Conservation (phyloP, 2,329 filamentous ascomycete genomes). For the Alternaria hordeiaustralica region DNA sequence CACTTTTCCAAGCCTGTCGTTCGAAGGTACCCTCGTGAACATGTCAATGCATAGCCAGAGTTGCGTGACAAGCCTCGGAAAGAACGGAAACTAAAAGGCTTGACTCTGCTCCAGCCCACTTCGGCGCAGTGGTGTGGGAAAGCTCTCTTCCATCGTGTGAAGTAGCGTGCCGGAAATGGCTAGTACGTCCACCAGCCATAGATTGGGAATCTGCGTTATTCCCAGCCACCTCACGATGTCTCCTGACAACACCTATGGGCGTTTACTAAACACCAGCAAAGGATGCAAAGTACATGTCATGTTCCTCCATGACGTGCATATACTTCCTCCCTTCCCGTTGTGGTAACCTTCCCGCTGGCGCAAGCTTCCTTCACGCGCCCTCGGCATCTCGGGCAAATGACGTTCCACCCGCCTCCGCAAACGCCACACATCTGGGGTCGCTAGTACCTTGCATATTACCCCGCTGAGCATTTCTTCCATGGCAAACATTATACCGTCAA, state of each 20-base stretch:
- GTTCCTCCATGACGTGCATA: neutral
- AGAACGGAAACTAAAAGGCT: slow-evolving; percentile 1
- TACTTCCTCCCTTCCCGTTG: neutral
- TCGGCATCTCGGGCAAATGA: slow-evolving; percentile 9
- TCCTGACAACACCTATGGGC: neutral
- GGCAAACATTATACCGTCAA: slow-evolving; percentile 16
- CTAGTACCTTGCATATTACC: slow-evolving; percentile 16
- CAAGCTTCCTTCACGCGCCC: neutral
- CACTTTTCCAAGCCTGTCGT: neutral
- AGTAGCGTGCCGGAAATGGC: neutral
- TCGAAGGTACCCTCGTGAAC: neutral
- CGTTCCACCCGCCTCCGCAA: slow-evolving; percentile 2
- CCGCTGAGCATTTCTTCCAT: slow-evolving; percentile 3
- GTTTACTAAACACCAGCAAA: neutral
- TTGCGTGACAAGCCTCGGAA: neutral
- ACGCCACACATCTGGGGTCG: neutral
- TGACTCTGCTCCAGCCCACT: neutral
- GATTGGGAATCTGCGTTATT: neutral
- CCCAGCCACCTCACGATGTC: neutral
- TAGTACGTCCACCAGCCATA: neutral
- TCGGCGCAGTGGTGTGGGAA: neutral
- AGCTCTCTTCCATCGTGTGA: neutral
- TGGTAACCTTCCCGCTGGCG: neutral
- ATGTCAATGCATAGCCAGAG: neutral
- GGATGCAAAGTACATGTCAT: neutral